phyloP scores from a whole-genome alignment of 2,329 filamentous ascomycete species.

The Epichloe hybrida region DNA sequence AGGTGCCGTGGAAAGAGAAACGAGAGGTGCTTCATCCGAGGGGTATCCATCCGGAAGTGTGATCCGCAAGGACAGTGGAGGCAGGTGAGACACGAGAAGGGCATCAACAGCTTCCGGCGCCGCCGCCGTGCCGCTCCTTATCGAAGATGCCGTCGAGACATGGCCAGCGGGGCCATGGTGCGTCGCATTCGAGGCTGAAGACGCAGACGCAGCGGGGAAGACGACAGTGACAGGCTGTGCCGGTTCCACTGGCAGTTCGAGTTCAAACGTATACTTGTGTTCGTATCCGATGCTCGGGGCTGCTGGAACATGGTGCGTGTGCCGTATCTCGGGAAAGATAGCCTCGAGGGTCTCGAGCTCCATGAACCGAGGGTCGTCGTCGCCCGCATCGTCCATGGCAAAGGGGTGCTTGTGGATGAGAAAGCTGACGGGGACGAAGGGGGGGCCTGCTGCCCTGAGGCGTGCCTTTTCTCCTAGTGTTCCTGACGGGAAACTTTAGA shows the following conservation, averaged over 20 bases:
- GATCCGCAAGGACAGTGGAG: slow-evolving; percentile 40
- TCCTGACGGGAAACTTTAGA: no score
- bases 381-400: slow-evolving; percentile 28
- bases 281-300: not conserved
- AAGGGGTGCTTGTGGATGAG: slow-evolving; percentile 1
- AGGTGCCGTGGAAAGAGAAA: slow-evolving; percentile 39
- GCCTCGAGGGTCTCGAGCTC: slow-evolving; percentile 49
- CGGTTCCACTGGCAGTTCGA: slow-evolving; percentile 46
- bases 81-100: slow-evolving; percentile 41
- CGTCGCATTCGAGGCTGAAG: slow-evolving; percentile 12
- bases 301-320: slow-evolving; percentile 24
- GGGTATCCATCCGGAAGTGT: slow-evolving; percentile 47
- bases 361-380: slow-evolving; percentile 40
- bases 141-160: not conserved
- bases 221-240: slow-evolving; percentile 40
- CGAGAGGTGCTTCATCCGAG: slow-evolving; percentile 32
- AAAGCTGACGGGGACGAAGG: no score
- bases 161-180: not conserved
- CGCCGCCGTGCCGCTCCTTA: slow-evolving; percentile 1
- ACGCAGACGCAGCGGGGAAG: slow-evolving; percentile 32
- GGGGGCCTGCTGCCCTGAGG: no score
- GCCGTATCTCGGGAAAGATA: slow-evolving; percentile 53
- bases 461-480: no score
- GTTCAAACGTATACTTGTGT: slow-evolving; percentile 31
- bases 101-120: slow-evolving; percentile 24